Evolutionary conservation across 2,329 filamentous ascomycete genomes (phyloP).

Genomic region (Cyphellophora attinorum): DNA sequence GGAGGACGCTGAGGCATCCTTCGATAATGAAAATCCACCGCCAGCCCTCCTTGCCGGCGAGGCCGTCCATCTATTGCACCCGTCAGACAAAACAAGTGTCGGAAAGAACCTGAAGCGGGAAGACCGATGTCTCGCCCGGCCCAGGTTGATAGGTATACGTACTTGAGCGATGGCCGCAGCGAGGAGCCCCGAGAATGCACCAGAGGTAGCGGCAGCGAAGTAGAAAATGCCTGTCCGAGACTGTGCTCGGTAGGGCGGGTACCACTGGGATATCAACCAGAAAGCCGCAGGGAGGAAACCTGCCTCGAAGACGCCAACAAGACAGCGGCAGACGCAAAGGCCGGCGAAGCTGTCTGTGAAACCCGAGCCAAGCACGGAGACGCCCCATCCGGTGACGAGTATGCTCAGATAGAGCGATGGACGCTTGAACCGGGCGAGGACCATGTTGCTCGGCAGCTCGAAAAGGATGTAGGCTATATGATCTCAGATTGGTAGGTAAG

Average conservation of each 20-base stretch:
- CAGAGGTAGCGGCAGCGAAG: constrained; percentile 1
- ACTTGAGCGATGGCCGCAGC: constrained; percentile 5
- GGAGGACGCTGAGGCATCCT: constrained; percentile 29
- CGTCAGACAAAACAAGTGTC: too few species aligned
- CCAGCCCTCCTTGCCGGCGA: constrained; percentile 6
- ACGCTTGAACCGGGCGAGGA: constrained; percentile 41
- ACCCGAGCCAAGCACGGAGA: constrained; percentile 40
- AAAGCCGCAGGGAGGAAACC: constrained; percentile 29
- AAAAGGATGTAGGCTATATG: background rate
- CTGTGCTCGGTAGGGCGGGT: constrained; percentile 8
- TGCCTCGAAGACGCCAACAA: constrained; percentile 30
- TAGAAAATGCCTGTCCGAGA: constrained; percentile 9
- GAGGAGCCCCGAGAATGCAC: constrained; percentile 20
- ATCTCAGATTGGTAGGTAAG: background rate
- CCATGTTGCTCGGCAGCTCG: constrained; percentile 54
- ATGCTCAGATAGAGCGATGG: constrained; percentile 16
- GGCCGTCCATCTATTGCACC: constrained; percentile 3
- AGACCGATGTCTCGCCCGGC: too few species aligned
- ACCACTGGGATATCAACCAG: constrained; percentile 8
- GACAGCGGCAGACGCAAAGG: constrained; percentile 35
- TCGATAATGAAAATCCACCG: constrained; percentile 8
- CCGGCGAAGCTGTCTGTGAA: constrained; percentile 34
- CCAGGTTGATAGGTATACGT: too few species aligned
- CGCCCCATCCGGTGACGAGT: constrained; percentile 31
- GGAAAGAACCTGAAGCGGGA: too few species aligned